These are phyloP conservation scores for Eutreptiella sp. DNA, from an alignment of 208 protist genomes.

Conservation along the genomic window DNA sequence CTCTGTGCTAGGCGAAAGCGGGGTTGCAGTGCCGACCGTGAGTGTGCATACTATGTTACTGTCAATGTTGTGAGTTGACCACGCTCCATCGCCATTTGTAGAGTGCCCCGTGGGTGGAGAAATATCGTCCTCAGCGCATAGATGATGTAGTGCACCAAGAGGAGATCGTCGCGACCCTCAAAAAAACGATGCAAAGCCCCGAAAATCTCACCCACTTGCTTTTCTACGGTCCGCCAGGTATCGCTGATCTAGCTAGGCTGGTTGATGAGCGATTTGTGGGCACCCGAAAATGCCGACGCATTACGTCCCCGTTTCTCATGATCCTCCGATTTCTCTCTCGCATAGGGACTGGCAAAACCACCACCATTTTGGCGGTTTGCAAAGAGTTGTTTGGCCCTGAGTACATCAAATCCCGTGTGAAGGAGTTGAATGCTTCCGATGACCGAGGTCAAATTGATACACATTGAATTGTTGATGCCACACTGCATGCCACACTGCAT, in stretches of 20 bases:
- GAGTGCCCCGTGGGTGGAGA: conserved; percentile 72
- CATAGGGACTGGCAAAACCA: conserved; percentile 94
- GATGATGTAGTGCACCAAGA: conserved; percentile 91
- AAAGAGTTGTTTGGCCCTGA: conserved; percentile 92
- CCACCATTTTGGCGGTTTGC: conserved; percentile 93
- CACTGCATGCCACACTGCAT: no score
- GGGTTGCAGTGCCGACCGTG: no score
- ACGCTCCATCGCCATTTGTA: neutral
- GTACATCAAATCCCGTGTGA: conserved; percentile 75
- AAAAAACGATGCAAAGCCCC: conserved; percentile 65
- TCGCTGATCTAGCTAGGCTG: no score
- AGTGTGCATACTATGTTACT: conserved; percentile 1
- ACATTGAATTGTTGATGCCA: no score
- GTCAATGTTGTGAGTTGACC: neutral
- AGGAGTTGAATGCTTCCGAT: conserved; percentile 99
- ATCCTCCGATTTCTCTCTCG: neutral
- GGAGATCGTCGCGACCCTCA: conserved; percentile 83
- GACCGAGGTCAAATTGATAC: no score
- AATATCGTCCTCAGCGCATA: conserved; percentile 84
- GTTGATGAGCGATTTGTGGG: neutral
- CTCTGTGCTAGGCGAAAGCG: no score
- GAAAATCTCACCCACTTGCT: conserved; percentile 97
- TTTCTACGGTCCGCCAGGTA: conserved; percentile 98
- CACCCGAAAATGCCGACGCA: conserved; percentile 3
- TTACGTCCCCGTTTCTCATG: conserved; percentile 8